Evolutionary conservation across 176 grass and related monocot genomes (phyloP).

Genomic region (Hyparrhenia diplandra): DNA sequence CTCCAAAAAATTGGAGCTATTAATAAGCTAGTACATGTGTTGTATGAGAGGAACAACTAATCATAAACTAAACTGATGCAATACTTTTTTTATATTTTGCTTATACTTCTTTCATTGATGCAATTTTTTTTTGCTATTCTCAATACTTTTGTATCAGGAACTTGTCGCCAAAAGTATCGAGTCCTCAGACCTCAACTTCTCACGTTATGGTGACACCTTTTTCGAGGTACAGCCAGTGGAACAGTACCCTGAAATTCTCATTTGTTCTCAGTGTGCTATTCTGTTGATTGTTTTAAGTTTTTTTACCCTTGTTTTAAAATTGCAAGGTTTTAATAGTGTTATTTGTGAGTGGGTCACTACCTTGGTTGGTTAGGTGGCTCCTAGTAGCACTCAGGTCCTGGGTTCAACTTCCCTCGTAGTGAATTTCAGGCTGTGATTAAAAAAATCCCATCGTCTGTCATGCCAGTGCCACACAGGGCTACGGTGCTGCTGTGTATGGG

Average conservation of each 20-base stretch:
- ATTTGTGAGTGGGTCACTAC: background rate
- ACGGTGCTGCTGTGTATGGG: background rate
- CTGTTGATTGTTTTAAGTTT: background rate
- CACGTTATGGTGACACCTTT: conserved; percentile 95
- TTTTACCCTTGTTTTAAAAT: background rate
- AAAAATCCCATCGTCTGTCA: background rate
- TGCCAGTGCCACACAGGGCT: background rate
- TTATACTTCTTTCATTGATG: background rate
- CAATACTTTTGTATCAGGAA: conserved; percentile 54
- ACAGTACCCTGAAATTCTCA: background rate
- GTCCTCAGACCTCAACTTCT: conserved; percentile 97
- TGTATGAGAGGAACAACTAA: background rate
- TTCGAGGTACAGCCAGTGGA: conserved; percentile 61
- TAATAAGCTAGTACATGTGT: background rate
- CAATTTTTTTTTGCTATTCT: background rate
- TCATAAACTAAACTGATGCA: conserved; percentile 3
- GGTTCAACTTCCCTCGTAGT: background rate
- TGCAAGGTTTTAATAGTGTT: background rate
- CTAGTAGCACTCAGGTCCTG: background rate
- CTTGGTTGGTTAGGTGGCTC: background rate
- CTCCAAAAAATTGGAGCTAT: background rate
- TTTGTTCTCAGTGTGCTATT: background rate
- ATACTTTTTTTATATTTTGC: background rate
- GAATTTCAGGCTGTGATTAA: background rate
- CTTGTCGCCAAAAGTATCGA: conserved; percentile 92